Evolutionary conservation across 2,329 filamentous ascomycete species (phyloP), one percentile per base, ranked within the genome.

Genomic region (Fusarium clavum): DNA sequence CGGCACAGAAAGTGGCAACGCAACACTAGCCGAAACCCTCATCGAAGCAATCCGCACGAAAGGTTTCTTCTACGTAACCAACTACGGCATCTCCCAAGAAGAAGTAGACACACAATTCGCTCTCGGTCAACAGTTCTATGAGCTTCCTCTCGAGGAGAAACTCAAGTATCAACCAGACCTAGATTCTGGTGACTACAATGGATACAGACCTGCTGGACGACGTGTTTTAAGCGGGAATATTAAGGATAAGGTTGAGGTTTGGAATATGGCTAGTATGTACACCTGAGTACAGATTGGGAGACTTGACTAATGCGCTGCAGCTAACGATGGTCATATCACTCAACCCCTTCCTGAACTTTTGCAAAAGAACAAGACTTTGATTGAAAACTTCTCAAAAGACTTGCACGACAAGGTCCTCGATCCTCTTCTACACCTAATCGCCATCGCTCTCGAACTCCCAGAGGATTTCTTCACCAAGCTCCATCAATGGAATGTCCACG

Each of bases 31-130:
- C 0, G 48, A 75, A 13, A 72, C 69, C 0, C 71, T 80, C 1
- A 73, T 80, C 16, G 74, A 80, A 8, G 78, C 79, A 1, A 73
- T 80, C 46, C 77, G 77, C 2, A 80, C 74, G 8, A 81, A 80
- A 57, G 77, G 76, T 0, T 75, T 75, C 54, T 71, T 75, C 32
- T 75, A 75, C 6, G 73, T 90, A 3, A 87, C 84, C 63, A 89
- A 91, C 77, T 90, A 87, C 70, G 86, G 85, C 66, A 85, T 90
- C 20, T 79, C 80, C 1, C 87, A 90, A 73, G 85, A 87, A 43
- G 83, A 85, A 29, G 84, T 90, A 1, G 85, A 90, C 61, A 78
- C 79, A 2, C 88, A 90, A 60, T 90, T 90, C 62, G 85, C 87
- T 4, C 80, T 90, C 0, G 88, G 86, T 0, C 83, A 87, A 41